A percentile compares a stretch with the other conserved stretches of the same genome.
phyloP scores from a whole-genome alignment of 768 basidiomycete genomes.

The Tricholoma terreum region DNA sequence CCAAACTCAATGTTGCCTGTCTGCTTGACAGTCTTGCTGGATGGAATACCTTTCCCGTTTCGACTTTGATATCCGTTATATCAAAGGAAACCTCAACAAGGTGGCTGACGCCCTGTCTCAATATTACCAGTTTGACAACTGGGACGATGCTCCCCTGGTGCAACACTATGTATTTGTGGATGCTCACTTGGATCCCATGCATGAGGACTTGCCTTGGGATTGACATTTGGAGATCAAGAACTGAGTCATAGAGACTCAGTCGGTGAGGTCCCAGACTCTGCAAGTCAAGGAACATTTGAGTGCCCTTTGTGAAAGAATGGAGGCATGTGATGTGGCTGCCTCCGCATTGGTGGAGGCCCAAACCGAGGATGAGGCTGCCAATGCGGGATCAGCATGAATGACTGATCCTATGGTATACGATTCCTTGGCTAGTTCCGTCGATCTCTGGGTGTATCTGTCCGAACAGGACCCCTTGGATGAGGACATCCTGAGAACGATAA shows the following conservation, averaged over 20 bases:
- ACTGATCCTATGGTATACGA: neutral
- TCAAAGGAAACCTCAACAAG: no score
- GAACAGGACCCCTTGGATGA: neutral
- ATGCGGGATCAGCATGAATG: no score
- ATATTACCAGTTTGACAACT: no score
- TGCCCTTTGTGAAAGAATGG: neutral
- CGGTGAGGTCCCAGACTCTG: neutral
- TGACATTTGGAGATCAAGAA: no score
- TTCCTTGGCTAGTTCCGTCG: neutral
- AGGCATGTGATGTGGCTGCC: no score
- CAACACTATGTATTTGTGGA: no score
- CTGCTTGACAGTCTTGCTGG: no score
- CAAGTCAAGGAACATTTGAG: neutral
- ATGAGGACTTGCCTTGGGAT: constrained; percentile 5
- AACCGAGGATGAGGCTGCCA: neutral
- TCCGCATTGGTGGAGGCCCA: neutral
- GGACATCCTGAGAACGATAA: neutral
- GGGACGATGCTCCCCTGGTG: no score
- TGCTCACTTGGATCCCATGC: constrained; percentile 14
- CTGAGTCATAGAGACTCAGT: neutral
- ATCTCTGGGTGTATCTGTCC: neutral
- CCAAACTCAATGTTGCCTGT: no score
- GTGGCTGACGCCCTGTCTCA: constrained; percentile 26
- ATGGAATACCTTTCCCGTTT: no score
- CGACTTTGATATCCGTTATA: no score